Percentiles rank a stretch among this genome's conserved stretches.
Evolutionary conservation across 495 filamentous ascomycete genomes (phyloP).

Genomic region (Extremus antarcticus): DNA sequence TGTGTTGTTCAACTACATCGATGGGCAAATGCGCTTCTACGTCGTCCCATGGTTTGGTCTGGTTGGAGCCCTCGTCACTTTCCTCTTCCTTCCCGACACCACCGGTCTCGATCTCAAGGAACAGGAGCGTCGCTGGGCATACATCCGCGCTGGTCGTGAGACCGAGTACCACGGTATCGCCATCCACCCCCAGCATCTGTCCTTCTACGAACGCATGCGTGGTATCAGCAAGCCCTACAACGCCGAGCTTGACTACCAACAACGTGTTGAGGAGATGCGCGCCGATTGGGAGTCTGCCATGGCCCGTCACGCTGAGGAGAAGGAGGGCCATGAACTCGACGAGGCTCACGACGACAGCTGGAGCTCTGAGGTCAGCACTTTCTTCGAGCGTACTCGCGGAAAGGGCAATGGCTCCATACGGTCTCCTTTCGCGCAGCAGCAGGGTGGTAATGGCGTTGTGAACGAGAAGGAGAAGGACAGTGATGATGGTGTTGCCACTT

Average conservation of each 20-base stretch:
- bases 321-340: slow-evolving; percentile 26
- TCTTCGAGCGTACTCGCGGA: slow-evolving; percentile 31
- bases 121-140: slow-evolving; percentile 80
- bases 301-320: slow-evolving; percentile 39
- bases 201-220: slow-evolving; percentile 62
- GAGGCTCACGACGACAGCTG: slow-evolving; percentile 29
- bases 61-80: slow-evolving; percentile 64
- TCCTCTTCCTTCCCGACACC: slow-evolving; percentile 77
- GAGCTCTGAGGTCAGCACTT: slow-evolving; percentile 31
- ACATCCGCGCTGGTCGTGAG: slow-evolving; percentile 60
- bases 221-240: slow-evolving; percentile 68
- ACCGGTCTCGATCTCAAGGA: slow-evolving; percentile 90
- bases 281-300: slow-evolving; percentile 51
- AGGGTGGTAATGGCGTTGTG: background rate
- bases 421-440: background rate
- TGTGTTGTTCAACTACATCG: slow-evolving; percentile 83
- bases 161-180: slow-evolving; percentile 81
- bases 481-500: background rate
- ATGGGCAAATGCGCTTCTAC: slow-evolving; percentile 64
- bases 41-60: slow-evolving; percentile 90
- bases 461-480: background rate
- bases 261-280: slow-evolving; percentile 71
- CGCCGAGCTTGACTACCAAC: slow-evolving; percentile 62
- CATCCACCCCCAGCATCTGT: slow-evolving; percentile 75
- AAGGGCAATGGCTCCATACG: background rate